Base-by-base conservation (phyloP, 495 filamentous ascomycete species). In the Penicillium ochrochloron region DNA sequence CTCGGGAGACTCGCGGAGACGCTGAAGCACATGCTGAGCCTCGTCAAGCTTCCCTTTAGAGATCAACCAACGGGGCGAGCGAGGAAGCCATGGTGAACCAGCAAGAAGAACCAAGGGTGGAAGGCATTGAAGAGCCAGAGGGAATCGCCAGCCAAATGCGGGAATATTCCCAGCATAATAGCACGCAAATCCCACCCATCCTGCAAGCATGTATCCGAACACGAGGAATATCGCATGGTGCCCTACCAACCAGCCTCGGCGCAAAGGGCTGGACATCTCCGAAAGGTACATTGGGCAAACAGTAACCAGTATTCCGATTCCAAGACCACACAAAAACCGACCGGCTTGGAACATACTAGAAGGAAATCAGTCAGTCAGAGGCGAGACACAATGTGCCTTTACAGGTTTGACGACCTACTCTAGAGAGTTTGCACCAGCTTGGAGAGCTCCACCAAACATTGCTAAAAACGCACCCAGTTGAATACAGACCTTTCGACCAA, bases 271-370 rank as follows among this genome's bases (percentile, higher is more conserved):
- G 1, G 78, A 69, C 59, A 78, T 70, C 51, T 80, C 78, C 29
- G 75, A 75, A 3, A 78, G 70, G 44, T 80, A 80, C 77, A 84
- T 82, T 1, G 82, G 82, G 46, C 79, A 78, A 14, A 76, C 74
- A 19, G 78, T 80, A 6, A 78, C 76, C 0, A 85, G 71, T 8
- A 80, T 77, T 44, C 82, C 82, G 25, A 79, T 73, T 29, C 82
- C 82, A n/a, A 80, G 69, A 19, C 82, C 81, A 27, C 78, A 78
- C 42, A 83, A 73, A 27, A 84, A 79, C 1, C 83, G 75, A 2
- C 77, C 82, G 21, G 76, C 77, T 56, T 82, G 74, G 70, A 84
- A 83, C 82, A 84, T 85, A 14, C 75, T 68, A 67, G 17, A 17
- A 17, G 11, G 1, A 27, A 29, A 34, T 72, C 25, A 68, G 62